A percentile compares a stretch with the other conserved stretches of the same genome.
These are phyloP conservation scores for Globisporangium acanthophoron DNA, from an alignment of 352 stramenopile species.

Conservation along the genomic window DNA sequence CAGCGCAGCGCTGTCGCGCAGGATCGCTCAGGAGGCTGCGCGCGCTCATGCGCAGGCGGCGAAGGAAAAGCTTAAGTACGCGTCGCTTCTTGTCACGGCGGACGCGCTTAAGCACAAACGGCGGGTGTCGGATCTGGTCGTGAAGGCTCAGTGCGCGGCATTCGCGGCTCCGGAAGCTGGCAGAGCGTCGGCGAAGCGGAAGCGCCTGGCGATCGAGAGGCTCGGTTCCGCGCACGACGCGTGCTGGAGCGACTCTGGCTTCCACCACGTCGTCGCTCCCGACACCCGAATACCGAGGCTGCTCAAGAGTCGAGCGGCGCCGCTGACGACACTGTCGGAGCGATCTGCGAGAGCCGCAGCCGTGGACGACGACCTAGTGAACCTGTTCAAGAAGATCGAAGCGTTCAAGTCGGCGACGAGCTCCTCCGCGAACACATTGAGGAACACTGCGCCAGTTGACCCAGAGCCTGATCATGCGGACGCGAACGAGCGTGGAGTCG, in stretches of 20 bases:
- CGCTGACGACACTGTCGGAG: not conserved
- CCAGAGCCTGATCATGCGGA: not conserved
- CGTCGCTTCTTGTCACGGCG: constrained; percentile 27
- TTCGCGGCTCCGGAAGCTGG: constrained; percentile 31
- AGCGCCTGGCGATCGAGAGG: constrained; percentile 36
- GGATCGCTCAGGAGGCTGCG: constrained; percentile 29
- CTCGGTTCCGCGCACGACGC: constrained; percentile 38
- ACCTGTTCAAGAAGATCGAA: constrained; percentile 26
- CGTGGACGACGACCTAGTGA: constrained; percentile 17
- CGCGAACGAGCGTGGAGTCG: not conserved
- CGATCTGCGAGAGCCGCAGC: not conserved
- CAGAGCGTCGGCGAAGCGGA: constrained; percentile 27
- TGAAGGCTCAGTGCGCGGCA: constrained; percentile 50
- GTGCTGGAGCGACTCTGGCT: constrained; percentile 11
- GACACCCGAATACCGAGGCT: constrained; percentile 12
- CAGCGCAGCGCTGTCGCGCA: constrained; percentile 36
- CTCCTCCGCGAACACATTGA: not conserved
- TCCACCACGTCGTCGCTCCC: constrained; percentile 9
- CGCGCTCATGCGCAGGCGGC: constrained; percentile 26
- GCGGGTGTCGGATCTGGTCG: constrained; percentile 49
- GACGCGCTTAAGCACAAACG: constrained; percentile 53
- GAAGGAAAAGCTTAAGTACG: constrained; percentile 44
- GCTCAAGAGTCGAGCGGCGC: not conserved
- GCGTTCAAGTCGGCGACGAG: constrained; percentile 30
- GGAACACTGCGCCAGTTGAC: not conserved